Evolutionary conservation across 2,329 filamentous ascomycete genomes (phyloP), one percentile per base, ranked within the genome.

Genomic region (Botrytis paeoniae): DNA sequence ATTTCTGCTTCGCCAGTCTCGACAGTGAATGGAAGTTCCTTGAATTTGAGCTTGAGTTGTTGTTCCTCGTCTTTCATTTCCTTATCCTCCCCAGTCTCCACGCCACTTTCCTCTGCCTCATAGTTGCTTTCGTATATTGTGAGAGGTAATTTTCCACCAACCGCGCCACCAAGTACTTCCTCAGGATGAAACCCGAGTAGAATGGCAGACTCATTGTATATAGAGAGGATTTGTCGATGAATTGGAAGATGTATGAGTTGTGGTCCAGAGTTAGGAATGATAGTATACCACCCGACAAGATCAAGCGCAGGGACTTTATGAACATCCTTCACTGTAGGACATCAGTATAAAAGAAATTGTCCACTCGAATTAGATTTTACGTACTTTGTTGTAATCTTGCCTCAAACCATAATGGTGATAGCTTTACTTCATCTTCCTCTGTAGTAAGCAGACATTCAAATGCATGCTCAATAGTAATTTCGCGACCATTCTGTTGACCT

Each of bases 1-100:
- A 98, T 98, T 82, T 99, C 96, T 1, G 95, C 95, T 82, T 98
- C 95, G 16, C 93, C 94, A 0, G 95, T 97, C 83, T 98, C 96
- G 2, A 98, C 91, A 0, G 92, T 92, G 82, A 96, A 98, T 2
- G 92, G 89, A 16, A 98, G 83, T 80, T 97, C 92, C 74, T 91
- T 89, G 82, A 98, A 98, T 79, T 89, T 92, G 74, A 96, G 86
- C 69, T 87, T 88, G 37, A 90, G 81, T 3, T 84, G 82, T 45
- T 78, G 71, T 82, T 80, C 86, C 81, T 85, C 85, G 76, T 93
- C 92, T 76, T 93, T 91, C 84, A 95, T 92, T 78, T 91, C 89
- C 83, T 89, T 91, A 72, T 92, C 89, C 78, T 92, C 89, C 57
- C 85, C 86, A 73, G 88, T 85, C 20, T 85, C 84, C 37, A 82